Conservation (phyloP, 2,329 filamentous ascomycete genomes). For the Colletotrichum lindemuthianum region DNA sequence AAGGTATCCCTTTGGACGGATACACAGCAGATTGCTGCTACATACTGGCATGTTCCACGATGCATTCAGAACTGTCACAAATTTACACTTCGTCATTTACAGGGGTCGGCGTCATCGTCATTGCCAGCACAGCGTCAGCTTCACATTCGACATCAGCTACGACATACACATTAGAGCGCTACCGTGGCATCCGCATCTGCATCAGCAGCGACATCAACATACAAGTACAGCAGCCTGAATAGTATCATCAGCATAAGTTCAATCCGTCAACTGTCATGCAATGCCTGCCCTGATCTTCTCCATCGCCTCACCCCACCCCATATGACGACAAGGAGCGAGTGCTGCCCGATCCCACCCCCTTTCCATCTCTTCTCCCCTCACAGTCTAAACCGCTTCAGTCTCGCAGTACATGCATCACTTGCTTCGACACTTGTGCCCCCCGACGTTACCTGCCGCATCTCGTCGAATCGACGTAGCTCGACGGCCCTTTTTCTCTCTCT, state of each 20-base stretch:
- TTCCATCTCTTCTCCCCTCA: conserved; percentile 15
- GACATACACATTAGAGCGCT: background rate
- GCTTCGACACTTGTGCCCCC: conserved; percentile 18
- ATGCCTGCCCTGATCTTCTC: conserved; percentile 25
- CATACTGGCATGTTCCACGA: too few relatives aligned
- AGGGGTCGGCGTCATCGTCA: background rate
- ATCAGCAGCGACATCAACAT: conserved; percentile 7
- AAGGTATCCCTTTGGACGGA: too few relatives aligned
- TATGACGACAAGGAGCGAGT: conserved; percentile 31
- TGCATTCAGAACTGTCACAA: too few relatives aligned
- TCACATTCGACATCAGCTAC: conserved; percentile 6
- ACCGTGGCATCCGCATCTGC: background rate
- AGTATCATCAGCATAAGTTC: conserved; percentile 14
- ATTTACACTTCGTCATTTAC: too few relatives aligned
- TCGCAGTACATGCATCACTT: conserved; percentile 29
- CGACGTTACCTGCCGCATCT: conserved; percentile 34
- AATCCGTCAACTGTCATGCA: conserved; percentile 7
- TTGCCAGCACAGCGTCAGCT: conserved; percentile 2
- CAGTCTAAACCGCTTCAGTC: conserved; percentile 31
- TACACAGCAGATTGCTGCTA: too few relatives aligned
- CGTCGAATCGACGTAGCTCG: conserved; percentile 35
- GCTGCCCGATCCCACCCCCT: conserved; percentile 34
- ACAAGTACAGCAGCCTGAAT: background rate
- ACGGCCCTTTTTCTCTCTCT: conserved; percentile 25
- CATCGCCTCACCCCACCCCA: conserved; percentile 12